Evolutionary conservation across 495 filamentous ascomycete genomes (phyloP).

Genomic region (Penicillium nucicola): DNA sequence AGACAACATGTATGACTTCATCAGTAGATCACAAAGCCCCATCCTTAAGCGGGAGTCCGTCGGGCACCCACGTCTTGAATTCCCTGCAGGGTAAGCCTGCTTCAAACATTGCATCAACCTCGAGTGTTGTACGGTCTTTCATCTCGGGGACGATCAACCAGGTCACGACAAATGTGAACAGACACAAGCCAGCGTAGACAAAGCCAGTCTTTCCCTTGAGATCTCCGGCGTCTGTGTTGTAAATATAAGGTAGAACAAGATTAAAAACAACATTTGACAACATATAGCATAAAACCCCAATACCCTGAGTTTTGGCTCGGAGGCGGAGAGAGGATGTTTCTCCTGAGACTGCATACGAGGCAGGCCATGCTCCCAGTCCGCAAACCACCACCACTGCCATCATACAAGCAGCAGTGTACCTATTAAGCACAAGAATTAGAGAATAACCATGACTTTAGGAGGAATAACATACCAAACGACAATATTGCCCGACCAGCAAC

Average conservation of each 20-base stretch:
- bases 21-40: background rate
- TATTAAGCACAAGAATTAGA: slow-evolving; percentile 2
- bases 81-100: background rate
- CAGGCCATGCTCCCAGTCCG: slow-evolving; percentile 29
- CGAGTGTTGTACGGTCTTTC: slow-evolving; percentile 18
- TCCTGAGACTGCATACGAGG: slow-evolving; percentile 18
- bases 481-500: slow-evolving; percentile 22
- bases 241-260: slow-evolving; percentile 20
- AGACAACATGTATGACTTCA: too few relatives aligned
- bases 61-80: slow-evolving; percentile 6
- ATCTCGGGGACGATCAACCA: slow-evolving; percentile 24
- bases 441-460: background rate
- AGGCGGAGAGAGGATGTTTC: slow-evolving; percentile 23
- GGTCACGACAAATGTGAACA: slow-evolving; percentile 7
- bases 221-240: slow-evolving; percentile 22
- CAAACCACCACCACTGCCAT: slow-evolving; percentile 20
- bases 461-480: slow-evolving; percentile 24
- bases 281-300: slow-evolving; percentile 18
- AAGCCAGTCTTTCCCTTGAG: slow-evolving; percentile 23
- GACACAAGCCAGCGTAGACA: slow-evolving; percentile 21
- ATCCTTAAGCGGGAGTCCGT: background rate
- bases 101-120: slow-evolving; percentile 27
- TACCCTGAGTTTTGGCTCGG: slow-evolving; percentile 20
- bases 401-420: slow-evolving; percentile 28
- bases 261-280: slow-evolving; percentile 15